Base-by-base conservation (phyloP, 2,329 filamentous ascomycete species). In the Trichothecium sympodiale region DNA sequence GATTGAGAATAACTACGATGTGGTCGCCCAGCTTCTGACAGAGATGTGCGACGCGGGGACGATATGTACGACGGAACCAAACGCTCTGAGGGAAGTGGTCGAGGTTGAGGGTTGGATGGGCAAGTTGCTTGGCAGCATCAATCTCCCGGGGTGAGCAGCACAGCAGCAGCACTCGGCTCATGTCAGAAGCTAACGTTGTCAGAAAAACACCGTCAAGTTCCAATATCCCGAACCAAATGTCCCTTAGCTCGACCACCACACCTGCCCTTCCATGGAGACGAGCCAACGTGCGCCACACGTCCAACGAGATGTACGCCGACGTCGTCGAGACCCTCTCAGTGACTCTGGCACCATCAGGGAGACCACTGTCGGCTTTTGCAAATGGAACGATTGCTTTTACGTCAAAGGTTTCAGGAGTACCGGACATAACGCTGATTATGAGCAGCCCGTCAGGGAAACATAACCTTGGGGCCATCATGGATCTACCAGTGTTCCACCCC, bases 21-120 rank as follows among this genome's bases (percentile, higher is more conserved):
- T 96, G 18, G 83, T 93, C 25, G 88, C 88, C 14, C 91, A 98
- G 61, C 64, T 98, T 17, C 69, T 96, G 40, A 85, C 80, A 42
- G 91, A 98, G 61, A 94, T 98, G 83, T 95, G 91, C 55, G 91
- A 98, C 66, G 85, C 80, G 29, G 91, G 91, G 13, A 73, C 79
- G n/a, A 72, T 95, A 26, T 83, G 74, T 51, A 94, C 86, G 38
- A 95, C 89, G 1, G 91, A 98, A 57, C 83, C 84, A 8, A 96
- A 98, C 64, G 85, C 88, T 15, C 62, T 98, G 50, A 74, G 86
- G 49, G 91, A 98, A 54, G 69, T 89, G 12, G 86, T 98, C 12
- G 88, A 95, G 55, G 85, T 93, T 13, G 87, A 94, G 42, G 86
- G 84, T 23, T 82, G 87, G 63, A 74, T 96, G 59, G 87, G 85